Conservation (phyloP, 2,329 filamentous ascomycete genomes). For the Colletotrichum chlorophyti region DNA sequence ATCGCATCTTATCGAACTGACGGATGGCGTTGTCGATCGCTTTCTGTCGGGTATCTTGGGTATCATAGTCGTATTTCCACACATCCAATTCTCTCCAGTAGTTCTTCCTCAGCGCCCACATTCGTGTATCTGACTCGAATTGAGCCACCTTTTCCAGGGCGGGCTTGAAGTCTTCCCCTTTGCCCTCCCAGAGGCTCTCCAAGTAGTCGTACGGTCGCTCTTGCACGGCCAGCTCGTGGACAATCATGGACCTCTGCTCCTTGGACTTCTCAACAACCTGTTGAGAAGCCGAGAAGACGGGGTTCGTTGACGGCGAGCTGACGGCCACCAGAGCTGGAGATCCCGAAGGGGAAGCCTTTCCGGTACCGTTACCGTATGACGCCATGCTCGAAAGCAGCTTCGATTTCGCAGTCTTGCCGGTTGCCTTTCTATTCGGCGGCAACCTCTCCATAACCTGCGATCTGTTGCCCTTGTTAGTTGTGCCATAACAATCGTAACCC, state of each 20-base stretch:
- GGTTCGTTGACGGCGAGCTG: constrained; percentile 59
- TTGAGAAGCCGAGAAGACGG: constrained; percentile 57
- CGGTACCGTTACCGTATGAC: constrained; percentile 38
- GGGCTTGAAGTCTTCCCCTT: constrained; percentile 59
- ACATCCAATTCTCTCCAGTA: constrained; percentile 71
- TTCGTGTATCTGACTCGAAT: constrained; percentile 53
- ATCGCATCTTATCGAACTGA: constrained; percentile 64
- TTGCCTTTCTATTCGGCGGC: constrained; percentile 41
- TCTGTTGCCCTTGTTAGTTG: constrained; percentile 40
- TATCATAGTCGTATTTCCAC: constrained; percentile 65
- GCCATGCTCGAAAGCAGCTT: constrained; percentile 49
- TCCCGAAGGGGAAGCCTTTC: constrained; percentile 51
- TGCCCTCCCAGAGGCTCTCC: constrained; percentile 56
- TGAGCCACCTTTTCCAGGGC: constrained; percentile 66
- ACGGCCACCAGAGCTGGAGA: constrained; percentile 64
- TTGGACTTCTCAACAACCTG: constrained; percentile 60
- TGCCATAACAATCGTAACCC: constrained; percentile 18
- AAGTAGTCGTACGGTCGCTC: constrained; percentile 59
- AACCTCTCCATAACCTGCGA: constrained; percentile 41
- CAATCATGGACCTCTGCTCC: constrained; percentile 58
- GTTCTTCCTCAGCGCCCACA: constrained; percentile 62
- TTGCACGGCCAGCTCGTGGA: constrained; percentile 66
- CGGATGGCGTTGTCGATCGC: constrained; percentile 67
- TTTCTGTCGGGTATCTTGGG: constrained; percentile 60
- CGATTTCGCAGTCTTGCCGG: constrained; percentile 46